Evolutionary conservation across 805 yeast genomes (phyloP).

Genomic region (Suhomyces faveliae): DNA sequence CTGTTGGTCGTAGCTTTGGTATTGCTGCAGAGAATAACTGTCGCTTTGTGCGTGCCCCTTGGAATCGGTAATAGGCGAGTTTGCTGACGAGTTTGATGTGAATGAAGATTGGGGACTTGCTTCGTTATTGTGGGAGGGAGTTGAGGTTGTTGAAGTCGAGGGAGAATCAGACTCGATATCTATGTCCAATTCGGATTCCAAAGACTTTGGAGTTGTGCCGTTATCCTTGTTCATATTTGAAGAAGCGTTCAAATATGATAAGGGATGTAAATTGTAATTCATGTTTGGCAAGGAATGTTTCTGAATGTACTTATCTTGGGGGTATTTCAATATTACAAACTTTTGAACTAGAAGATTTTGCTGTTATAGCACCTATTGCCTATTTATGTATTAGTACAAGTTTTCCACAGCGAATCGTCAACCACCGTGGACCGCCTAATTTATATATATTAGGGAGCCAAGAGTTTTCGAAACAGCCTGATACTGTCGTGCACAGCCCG

Average conservation of each 20-base stretch:
- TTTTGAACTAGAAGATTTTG: too few species aligned
- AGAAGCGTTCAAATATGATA: constrained; percentile 42
- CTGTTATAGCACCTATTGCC: too few species aligned
- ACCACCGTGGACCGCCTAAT: not conserved
- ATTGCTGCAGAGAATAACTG: not conserved
- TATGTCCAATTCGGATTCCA: constrained; percentile 24
- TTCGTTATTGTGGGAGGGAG: constrained; percentile 15
- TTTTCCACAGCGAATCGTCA: too few species aligned
- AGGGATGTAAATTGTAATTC: constrained; percentile 47
- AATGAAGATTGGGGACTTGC: constrained; percentile 38
- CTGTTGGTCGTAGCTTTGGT: constrained; percentile 3
- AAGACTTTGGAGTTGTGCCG: constrained; percentile 9
- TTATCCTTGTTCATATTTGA: constrained; percentile 5
- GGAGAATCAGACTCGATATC: constrained; percentile 29
- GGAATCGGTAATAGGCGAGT: constrained; percentile 29
- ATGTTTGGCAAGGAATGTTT: too few species aligned
- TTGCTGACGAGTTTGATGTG: constrained; percentile 37
- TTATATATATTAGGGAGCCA: constrained; percentile 4
- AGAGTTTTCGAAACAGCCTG: constrained; percentile 3
- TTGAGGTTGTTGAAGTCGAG: constrained; percentile 27
- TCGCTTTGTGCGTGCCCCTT: constrained; percentile 8
- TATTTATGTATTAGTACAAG: too few species aligned
- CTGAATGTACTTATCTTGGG: too few species aligned
- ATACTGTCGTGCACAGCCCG: constrained; percentile 1
- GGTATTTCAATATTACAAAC: too few species aligned